Conservation (phyloP, 345 rosid species). For the Eucalyptus grandis region DNA sequence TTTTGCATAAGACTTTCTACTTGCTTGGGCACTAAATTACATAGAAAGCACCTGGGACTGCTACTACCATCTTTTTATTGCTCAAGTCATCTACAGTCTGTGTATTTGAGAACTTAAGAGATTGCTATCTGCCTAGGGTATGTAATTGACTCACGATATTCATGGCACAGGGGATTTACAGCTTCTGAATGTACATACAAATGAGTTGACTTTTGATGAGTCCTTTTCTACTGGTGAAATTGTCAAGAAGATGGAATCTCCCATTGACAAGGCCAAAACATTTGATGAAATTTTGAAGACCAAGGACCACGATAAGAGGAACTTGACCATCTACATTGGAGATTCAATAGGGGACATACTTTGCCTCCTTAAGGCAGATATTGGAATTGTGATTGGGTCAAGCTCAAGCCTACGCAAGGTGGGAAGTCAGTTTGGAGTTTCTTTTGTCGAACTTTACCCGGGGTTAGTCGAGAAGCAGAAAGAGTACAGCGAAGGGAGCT, state of each 20-base stretch:
- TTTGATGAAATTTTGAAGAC: conserved; percentile 35
- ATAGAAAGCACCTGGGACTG: neutral
- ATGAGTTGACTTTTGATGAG: conserved; percentile 58
- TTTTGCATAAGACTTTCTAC: neutral
- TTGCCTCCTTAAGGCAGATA: conserved; percentile 85
- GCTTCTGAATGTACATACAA: conserved; percentile 57
- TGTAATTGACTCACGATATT: neutral
- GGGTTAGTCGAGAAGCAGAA: conserved; percentile 72
- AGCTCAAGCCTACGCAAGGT: conserved; percentile 80
- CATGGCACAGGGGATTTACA: conserved; percentile 45
- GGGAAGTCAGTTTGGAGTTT: conserved; percentile 70
- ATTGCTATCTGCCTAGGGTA: neutral
- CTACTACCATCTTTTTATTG: neutral
- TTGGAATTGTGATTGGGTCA: conserved; percentile 79
- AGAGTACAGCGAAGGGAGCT: conserved; percentile 28
- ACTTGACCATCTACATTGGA: conserved; percentile 67
- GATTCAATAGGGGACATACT: conserved; percentile 91
- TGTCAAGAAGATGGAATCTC: conserved; percentile 56
- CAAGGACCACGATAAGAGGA: conserved; percentile 17
- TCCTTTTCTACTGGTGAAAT: conserved; percentile 79
- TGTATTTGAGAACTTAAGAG: neutral
- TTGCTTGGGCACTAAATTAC: neutral
- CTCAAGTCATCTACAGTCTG: neutral
- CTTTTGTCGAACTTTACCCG: conserved; percentile 70
- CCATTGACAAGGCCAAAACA: conserved; percentile 58